Evolutionary conservation across 441 rosid genomes (phyloP).

Genomic region (Euphorbia corollata): DNA sequence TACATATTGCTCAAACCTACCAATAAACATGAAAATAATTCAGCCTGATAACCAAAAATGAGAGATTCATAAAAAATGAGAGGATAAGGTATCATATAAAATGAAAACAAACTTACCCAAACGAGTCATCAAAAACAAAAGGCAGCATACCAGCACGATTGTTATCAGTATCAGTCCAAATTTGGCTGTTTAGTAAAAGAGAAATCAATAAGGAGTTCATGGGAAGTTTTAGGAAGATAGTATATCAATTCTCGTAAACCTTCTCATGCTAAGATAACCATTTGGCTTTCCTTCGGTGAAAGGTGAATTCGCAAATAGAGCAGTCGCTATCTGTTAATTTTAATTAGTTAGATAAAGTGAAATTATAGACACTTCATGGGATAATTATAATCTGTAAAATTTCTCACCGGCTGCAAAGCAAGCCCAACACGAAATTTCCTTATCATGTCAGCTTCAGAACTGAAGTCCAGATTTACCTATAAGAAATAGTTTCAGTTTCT

Average conservation of each 20-base stretch:
- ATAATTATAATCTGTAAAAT: slow-evolving; percentile 16
- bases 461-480: slow-evolving; percentile 94
- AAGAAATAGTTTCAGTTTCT: slow-evolving; percentile 14
- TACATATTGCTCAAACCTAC: slow-evolving; percentile 96
- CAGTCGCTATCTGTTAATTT: slow-evolving; percentile 85
- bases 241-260: slow-evolving; percentile 37
- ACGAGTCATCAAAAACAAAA: slow-evolving; percentile 79
- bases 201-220: slow-evolving; percentile 18
- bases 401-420: slow-evolving; percentile 93
- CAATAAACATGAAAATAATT: slow-evolving; percentile 12
- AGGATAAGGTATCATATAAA: not conserved
- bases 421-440: slow-evolving; percentile 91
- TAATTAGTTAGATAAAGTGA: slow-evolving; percentile 23
- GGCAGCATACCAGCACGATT: slow-evolving; percentile 94
- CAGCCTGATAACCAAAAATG: not conserved
- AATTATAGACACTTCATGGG: slow-evolving; percentile 15
- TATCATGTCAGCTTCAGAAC: slow-evolving; percentile 95
- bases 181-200: slow-evolving; percentile 53
- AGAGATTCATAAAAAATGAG: not conserved
- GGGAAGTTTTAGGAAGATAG: slow-evolving; percentile 4
- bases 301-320: slow-evolving; percentile 96
- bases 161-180: slow-evolving; percentile 91
- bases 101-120: slow-evolving; percentile 52
- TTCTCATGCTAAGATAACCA: slow-evolving; percentile 97
- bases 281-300: slow-evolving; percentile 95